Percentiles rank a stretch among this genome's conserved stretches.
These are phyloP conservation scores for Clarkia xantiana DNA, from an alignment of 345 rosid genomes.

Conservation along the genomic window DNA sequence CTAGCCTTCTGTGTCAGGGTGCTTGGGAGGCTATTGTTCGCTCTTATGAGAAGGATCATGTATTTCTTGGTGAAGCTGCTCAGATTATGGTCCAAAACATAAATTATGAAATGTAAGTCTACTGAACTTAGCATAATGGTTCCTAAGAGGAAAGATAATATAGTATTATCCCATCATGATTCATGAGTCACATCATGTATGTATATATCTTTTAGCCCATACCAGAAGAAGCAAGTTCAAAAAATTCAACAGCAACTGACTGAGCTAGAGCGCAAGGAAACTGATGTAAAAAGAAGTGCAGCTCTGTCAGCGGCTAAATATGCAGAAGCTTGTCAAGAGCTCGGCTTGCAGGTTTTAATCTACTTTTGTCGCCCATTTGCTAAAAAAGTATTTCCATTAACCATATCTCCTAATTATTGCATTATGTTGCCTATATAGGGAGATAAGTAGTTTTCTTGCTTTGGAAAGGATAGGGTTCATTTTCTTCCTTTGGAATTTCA, in stretches of 20 bases:
- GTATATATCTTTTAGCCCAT: conserved; percentile 36
- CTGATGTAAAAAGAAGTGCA: conserved; percentile 76
- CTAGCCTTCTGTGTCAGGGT: conserved; percentile 32
- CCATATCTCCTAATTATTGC: too few relatives aligned
- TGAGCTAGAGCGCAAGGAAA: conserved; percentile 87
- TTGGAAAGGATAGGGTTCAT: conserved; percentile 2
- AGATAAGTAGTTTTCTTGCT: background rate
- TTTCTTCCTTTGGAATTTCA: conserved; percentile 13
- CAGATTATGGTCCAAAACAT: conserved; percentile 82
- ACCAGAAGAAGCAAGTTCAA: conserved; percentile 92
- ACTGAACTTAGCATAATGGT: conserved; percentile 1
- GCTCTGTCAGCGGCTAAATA: conserved; percentile 75
- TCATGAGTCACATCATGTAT: conserved; percentile 1
- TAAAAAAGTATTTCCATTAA: too few relatives aligned
- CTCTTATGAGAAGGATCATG: conserved; percentile 69
- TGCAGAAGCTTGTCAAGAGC: conserved; percentile 86
- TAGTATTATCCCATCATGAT: conserved; percentile 2
- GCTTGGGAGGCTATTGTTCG: conserved; percentile 79
- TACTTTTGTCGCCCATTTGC: background rate
- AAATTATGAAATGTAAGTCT: conserved; percentile 82
- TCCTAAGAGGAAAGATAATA: background rate
- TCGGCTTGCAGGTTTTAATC: conserved; percentile 67
- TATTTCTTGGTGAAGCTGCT: conserved; percentile 93
- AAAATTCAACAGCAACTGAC: conserved; percentile 79
- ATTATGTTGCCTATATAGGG: too few relatives aligned